These are phyloP conservation scores for Fusarium circinatum DNA, from an alignment of 2,329 filamentous ascomycete genomes.

Conservation along the genomic window DNA sequence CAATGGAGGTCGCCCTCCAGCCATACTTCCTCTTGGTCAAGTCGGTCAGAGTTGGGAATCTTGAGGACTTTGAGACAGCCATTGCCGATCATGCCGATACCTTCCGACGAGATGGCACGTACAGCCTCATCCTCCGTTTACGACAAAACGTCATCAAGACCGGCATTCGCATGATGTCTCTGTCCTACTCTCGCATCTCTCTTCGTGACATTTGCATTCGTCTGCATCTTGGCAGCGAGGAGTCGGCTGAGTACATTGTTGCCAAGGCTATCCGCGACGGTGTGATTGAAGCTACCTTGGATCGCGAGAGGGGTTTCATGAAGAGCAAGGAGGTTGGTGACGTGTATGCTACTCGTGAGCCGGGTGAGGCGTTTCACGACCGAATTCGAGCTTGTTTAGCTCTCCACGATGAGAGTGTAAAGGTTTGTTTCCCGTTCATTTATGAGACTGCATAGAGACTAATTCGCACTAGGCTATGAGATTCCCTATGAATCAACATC, in stretches of 20 bases:
- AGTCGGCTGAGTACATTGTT: conserved; percentile 98
- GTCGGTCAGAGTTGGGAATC: conserved; percentile 94
- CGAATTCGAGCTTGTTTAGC: conserved; percentile 91
- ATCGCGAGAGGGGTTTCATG: conserved; percentile 96
- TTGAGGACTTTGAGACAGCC: conserved; percentile 90
- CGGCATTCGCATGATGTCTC: conserved; percentile 97
- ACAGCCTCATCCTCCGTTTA: conserved; percentile 92
- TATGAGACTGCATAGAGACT: conserved; percentile 16
- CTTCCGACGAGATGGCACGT: conserved; percentile 94
- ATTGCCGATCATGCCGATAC: conserved; percentile 83
- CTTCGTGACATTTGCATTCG: conserved; percentile 97
- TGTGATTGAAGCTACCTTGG: conserved; percentile 93
- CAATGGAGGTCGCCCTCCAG: conserved; percentile 85
- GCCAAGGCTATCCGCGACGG: conserved; percentile 98
- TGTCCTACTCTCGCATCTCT: conserved; percentile 97
- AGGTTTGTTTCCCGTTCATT: conserved; percentile 66
- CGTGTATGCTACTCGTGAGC: conserved; percentile 94
- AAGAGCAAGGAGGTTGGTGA: conserved; percentile 98
- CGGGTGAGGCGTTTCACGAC: conserved; percentile 96
- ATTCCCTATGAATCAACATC: conserved; percentile 99
- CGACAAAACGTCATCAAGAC: conserved; percentile 99
- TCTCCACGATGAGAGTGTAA: conserved; percentile 97
- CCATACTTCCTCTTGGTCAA: conserved; percentile 95
- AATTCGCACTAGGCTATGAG: conserved; percentile 80
- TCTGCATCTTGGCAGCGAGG: conserved; percentile 91